Evolutionary conservation across 768 basidiomycete species (phyloP).

Genomic region (Tricholoma saponaceum): DNA sequence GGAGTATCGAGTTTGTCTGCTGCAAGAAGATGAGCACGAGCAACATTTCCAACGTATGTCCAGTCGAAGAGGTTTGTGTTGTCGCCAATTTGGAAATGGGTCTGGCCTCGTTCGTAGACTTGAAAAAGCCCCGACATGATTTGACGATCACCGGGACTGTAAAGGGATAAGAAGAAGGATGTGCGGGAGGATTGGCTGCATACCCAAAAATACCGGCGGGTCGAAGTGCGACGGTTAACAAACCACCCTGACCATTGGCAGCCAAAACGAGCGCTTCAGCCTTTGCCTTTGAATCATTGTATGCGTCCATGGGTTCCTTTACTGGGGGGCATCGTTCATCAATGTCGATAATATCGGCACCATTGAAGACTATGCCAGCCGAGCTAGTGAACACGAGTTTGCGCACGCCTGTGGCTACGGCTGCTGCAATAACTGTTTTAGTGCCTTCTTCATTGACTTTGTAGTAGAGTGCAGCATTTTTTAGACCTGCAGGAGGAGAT

Average conservation of each 20-base stretch:
- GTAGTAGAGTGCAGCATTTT: constrained; percentile 70
- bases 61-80: constrained; percentile 94
- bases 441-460: constrained; percentile 96
- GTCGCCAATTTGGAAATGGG: constrained; percentile 89
- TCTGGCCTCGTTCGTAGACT: constrained; percentile 78
- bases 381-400: constrained; percentile 96
- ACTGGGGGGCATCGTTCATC: constrained; percentile 86
- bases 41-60: constrained; percentile 96
- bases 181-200: constrained; percentile 17
- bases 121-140: constrained; percentile 74
- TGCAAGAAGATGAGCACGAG: constrained; percentile 90
- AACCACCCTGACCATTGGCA: constrained; percentile 81
- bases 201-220: constrained; percentile 97
- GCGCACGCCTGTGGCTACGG: constrained; percentile 62
- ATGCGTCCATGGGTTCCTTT: constrained; percentile 75
- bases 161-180: constrained; percentile 1
- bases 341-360: constrained; percentile 71
- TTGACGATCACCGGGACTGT: constrained; percentile 89
- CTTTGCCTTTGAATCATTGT: constrained; percentile 91
- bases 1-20: constrained; percentile 75
- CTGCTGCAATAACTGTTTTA: constrained; percentile 77
- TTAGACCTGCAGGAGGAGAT: constrained; percentile 65
- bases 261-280: constrained; percentile 80
- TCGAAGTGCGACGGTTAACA: constrained; percentile 85
- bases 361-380: constrained; percentile 87